Base-by-base conservation (phyloP, 2,329 filamentous ascomycete species). In the Aureobasidium mangrovei region DNA sequence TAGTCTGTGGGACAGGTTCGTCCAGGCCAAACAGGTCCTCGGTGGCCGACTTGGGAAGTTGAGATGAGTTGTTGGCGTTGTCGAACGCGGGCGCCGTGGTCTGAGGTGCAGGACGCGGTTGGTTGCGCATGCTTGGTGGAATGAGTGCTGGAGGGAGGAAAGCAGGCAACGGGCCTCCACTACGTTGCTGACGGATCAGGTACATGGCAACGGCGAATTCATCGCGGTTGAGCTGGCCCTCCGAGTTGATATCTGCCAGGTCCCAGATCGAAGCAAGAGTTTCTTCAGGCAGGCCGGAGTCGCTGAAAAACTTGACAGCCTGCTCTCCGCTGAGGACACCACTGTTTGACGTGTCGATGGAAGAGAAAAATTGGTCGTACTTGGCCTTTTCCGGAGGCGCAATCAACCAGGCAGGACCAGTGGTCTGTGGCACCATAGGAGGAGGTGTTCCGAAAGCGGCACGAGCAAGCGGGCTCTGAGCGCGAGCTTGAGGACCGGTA, bases 121-220 rank as follows among this genome's bases (percentile, higher is more conserved):
- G 82, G 57, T 72, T 77, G 53, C 93, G 86, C 79, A 96, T 82
- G 66, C 83, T 89, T 3, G 91, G 93, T 9, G 93, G 93, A 31
- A 97, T 79, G 38, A 97, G 74, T 61, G 85, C 91, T 0, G 84
- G 75, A 7, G 91, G 91, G 40, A 98, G 73, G n/a, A 81, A 78
- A 26, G 84, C 75, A 2, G 93, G 93, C 32, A 97, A 70, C 29
- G 81, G 74, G 18, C 77, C 76, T 54, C 84, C 82, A 60, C 80
- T 86, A 53, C 91, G 81, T 68, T 96, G 91, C 67, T 95, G 88
- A 58, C 91, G 82, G 63, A 98, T 96, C 48, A 98, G 77, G 67
- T 94, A 94, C 91, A 98, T 96, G 52, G 93, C 91, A 44, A 98
- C 90, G 0, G 93, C 90, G 66, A 98, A 98, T 63, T 95, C 91